Percentiles rank a stretch among this genome's conserved stretches.
Conservation (phyloP, 108 stramenopile genomes). For the Asterionellopsis glacialis region DNA sequence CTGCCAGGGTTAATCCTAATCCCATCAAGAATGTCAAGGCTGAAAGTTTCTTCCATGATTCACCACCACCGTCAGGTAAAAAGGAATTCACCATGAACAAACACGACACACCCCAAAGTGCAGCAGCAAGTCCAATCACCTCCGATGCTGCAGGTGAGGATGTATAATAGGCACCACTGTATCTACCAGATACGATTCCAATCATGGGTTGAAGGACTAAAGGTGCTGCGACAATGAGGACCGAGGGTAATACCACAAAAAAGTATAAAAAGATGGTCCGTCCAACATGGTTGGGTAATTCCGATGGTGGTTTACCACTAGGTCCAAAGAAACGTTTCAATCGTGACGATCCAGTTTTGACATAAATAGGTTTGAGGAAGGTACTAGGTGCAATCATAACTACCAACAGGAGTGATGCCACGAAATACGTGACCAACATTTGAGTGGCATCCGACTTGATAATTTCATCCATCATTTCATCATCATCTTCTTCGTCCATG, state of each 20-base stretch:
- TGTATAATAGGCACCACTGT: constrained; percentile 41
- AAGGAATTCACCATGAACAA: constrained; percentile 67
- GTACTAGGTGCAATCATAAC: constrained; percentile 45
- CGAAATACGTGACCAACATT: constrained; percentile 35
- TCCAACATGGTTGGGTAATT: constrained; percentile 22
- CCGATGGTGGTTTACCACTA: constrained; percentile 21
- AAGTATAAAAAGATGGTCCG: constrained; percentile 39
- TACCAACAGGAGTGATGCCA: constrained; percentile 37
- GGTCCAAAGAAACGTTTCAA: constrained; percentile 23
- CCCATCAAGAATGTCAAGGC: constrained; percentile 60
- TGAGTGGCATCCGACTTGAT: constrained; percentile 18
- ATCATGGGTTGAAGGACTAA: constrained; percentile 55
- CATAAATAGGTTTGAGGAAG: constrained; percentile 41
- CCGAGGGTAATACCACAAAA: constrained; percentile 44
- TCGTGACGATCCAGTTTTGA: constrained; percentile 30
- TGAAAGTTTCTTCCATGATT: constrained; percentile 59
- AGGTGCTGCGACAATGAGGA: constrained; percentile 43
- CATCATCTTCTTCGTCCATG: constrained; percentile 16
- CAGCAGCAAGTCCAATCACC: constrained; percentile 47
- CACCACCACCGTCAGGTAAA: constrained; percentile 75
- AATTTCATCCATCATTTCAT: constrained; percentile 7
- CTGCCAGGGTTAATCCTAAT: constrained; percentile 52
- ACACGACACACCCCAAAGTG: constrained; percentile 69
- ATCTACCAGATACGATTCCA: constrained; percentile 41
- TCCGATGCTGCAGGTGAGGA: constrained; percentile 56